These are phyloP conservation scores for Beta lomatogona DNA, from an alignment of 179 eudicot species.

Conservation along the genomic window DNA sequence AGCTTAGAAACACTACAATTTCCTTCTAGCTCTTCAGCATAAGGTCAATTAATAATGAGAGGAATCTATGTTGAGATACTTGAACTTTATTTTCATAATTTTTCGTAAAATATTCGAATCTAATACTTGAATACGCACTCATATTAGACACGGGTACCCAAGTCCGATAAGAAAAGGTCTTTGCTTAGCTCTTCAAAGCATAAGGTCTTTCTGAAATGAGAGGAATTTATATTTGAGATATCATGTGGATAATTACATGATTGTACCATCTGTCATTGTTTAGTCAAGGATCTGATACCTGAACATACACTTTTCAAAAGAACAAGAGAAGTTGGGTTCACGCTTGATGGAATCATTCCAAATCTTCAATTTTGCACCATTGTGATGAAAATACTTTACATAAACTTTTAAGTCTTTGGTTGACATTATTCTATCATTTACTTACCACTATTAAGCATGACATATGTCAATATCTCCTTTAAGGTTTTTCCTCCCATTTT, in stretches of 20 bases:
- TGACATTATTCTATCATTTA: slow-evolving; percentile 1
- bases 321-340: slow-evolving; percentile 15
- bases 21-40: no score
- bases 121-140: no score
- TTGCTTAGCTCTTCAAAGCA: neutral
- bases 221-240: neutral
- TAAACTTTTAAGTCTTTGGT: neutral
- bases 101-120: no score
- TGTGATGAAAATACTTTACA: slow-evolving; percentile 1
- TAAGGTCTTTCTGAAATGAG: neutral
- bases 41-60: no score
- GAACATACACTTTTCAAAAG: neutral
- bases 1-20: no score
- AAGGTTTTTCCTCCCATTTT: no score
- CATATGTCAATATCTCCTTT: no score
- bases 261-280: neutral
- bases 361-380: neutral
- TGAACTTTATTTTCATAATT: no score
- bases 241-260: neutral
- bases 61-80: no score
- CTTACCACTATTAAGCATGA: no score
- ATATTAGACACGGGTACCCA: no score
- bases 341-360: slow-evolving; percentile 8
- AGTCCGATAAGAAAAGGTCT: no score
- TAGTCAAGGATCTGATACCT: slow-evolving; percentile 11